Conservation (phyloP, 1,139 yeast species). For the Geotrichum siamense region DNA sequence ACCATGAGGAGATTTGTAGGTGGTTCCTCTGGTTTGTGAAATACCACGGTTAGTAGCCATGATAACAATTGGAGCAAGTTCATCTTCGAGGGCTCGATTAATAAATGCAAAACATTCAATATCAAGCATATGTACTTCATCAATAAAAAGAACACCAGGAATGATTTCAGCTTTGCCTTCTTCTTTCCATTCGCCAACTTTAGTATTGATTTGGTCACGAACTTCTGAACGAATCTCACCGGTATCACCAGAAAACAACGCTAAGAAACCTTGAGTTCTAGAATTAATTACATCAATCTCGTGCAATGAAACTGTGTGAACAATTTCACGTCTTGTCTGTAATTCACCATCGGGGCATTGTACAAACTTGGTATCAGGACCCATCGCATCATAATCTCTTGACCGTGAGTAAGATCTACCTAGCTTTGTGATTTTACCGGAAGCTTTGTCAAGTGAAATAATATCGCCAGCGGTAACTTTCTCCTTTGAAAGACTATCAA, state of each 20-base stretch:
- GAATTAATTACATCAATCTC: slow-evolving; percentile 98
- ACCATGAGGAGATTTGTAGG: slow-evolving; percentile 93
- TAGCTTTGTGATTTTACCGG: slow-evolving; percentile 86
- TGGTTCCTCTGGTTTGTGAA: slow-evolving; percentile 86
- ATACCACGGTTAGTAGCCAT: slow-evolving; percentile 99
- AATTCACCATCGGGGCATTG: slow-evolving; percentile 99
- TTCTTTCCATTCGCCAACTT: slow-evolving; percentile 98
- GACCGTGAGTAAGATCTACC: slow-evolving; percentile 96
- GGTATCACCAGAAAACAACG: slow-evolving; percentile 93
- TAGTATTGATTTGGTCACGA: slow-evolving; percentile 92
- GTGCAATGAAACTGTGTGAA: slow-evolving; percentile 92
- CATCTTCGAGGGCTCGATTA: slow-evolving; percentile 95
- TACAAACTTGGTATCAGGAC: slow-evolving; percentile 94
- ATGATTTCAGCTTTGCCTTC: slow-evolving; percentile 98
- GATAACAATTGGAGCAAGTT: slow-evolving; percentile 91
- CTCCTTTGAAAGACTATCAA: slow-evolving; percentile 90
- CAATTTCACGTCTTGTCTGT: slow-evolving; percentile 90
- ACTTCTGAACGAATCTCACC: slow-evolving; percentile 96
- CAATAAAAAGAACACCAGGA: slow-evolving; percentile 97
- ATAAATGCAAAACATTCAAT: slow-evolving; percentile 94
- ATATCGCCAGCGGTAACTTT: slow-evolving; percentile 97
- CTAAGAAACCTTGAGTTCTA: slow-evolving; percentile 95
- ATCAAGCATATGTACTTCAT: slow-evolving; percentile 98
- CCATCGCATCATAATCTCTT: slow-evolving; percentile 98
- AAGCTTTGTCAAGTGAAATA: slow-evolving; percentile 88